Percentiles rank a stretch among this genome's conserved stretches.
These are phyloP conservation scores for Parmales sp. DNA, from an alignment of 108 stramenopile genomes.

Conservation along the genomic window DNA sequence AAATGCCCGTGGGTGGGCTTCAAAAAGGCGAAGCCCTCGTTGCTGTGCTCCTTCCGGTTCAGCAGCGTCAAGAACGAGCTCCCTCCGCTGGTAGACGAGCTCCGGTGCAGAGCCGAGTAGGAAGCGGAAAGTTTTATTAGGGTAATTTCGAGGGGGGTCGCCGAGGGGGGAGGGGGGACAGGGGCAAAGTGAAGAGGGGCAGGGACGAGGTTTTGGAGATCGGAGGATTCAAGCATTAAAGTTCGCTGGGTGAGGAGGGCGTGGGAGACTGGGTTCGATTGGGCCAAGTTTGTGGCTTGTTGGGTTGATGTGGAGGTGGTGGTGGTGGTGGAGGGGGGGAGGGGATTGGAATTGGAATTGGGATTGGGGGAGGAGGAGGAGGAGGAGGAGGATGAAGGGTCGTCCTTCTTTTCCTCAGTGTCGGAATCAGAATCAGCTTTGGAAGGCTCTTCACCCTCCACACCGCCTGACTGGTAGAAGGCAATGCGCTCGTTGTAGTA, in stretches of 20 bases:
- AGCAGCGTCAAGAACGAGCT: constrained; percentile 63
- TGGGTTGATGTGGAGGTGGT: constrained; percentile 13
- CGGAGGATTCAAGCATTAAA: background rate
- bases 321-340: background rate
- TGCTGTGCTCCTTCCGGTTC: constrained; percentile 68
- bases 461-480: constrained; percentile 56
- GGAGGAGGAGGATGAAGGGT: constrained; percentile 44
- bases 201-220: constrained; percentile 31
- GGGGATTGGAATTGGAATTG: constrained; percentile 39
- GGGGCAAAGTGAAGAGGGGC: constrained; percentile 59
- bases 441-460: constrained; percentile 52
- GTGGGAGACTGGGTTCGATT: background rate
- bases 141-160: constrained; percentile 69
- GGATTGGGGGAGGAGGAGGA: constrained; percentile 53
- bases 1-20: constrained; percentile 86
- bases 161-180: constrained; percentile 58
- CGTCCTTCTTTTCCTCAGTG: constrained; percentile 15
- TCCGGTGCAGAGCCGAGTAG: constrained; percentile 66
- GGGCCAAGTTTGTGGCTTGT: constrained; percentile 47
- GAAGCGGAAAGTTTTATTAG: constrained; percentile 91
- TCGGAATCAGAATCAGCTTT: constrained; percentile 25
- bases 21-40: constrained; percentile 81
- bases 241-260: background rate
- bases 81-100: constrained; percentile 21
- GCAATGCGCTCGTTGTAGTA: constrained; percentile 89